phyloP scores from a whole-genome alignment of 2,329 filamentous ascomycete species.

The Aspergillus glaucus region DNA sequence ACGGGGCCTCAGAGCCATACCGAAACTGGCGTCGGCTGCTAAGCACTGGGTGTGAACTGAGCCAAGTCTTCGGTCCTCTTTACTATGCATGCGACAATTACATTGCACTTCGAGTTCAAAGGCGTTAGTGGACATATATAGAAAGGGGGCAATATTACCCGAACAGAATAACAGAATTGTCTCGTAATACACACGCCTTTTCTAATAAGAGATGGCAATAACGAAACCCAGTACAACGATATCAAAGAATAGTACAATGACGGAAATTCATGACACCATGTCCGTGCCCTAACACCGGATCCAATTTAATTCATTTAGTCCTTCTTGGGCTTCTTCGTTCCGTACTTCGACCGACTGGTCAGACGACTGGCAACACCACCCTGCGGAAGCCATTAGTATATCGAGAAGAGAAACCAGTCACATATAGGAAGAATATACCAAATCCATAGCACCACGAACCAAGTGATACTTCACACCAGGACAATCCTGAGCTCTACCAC shows the following conservation, averaged over 20 bases:
- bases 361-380: constrained; percentile 82
- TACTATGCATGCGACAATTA: too few species aligned
- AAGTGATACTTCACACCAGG: constrained; percentile 96
- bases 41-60: too few species aligned
- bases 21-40: too few species aligned
- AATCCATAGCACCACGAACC: constrained; percentile 82
- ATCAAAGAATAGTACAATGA: background rate
- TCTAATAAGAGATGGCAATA: too few species aligned
- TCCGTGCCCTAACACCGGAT: background rate
- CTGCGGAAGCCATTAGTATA: constrained; percentile 41
- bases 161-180: too few species aligned
- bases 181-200: too few species aligned
- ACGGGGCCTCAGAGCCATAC: too few species aligned
- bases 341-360: constrained; percentile 89
- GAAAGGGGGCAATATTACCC: too few species aligned
- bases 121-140: too few species aligned
- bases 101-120: too few species aligned
- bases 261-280: background rate
- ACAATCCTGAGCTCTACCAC: constrained; percentile 91
- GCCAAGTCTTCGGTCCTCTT: too few species aligned
- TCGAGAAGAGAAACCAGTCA: background rate
- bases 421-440: constrained; percentile 56
- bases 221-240: too few species aligned
- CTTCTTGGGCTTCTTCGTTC: constrained; percentile 96
- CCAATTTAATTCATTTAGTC: constrained; percentile 35